Base-by-base conservation (phyloP, 2,329 filamentous ascomycete genomes). In the Didymella keratinophila region DNA sequence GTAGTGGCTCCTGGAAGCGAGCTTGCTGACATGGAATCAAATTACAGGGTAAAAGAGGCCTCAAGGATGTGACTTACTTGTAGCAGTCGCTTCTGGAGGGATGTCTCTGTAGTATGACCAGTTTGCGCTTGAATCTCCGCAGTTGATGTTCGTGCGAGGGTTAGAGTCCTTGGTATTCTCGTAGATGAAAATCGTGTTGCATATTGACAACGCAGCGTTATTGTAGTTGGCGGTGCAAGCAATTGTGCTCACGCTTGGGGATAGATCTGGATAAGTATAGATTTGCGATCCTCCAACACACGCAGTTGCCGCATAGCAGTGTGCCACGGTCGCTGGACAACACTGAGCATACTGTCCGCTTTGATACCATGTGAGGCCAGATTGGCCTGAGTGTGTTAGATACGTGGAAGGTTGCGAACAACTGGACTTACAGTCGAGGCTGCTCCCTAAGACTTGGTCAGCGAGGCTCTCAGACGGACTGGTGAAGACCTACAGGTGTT, bases 111-210 rank as follows among this genome's bases (percentile, higher is more conserved):
- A 74, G 45, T 66, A 71, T 6, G 60, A 65, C 71, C 71, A 74
- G 46, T 67, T 66, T 3, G 60, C 49, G 21, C 63, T 62, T 6
- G 39, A 56, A 1, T 65, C 56, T 28, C 71, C 70, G 41, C 71
- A 74, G 14, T 71, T 57, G 37, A 74, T 74, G 37, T 74, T 66
- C 2, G 65, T 72, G 23, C 66, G 68, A 1, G 70, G 70, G 12
- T 61, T 67, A 8, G 68, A 66, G 47, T 73, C 70, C 18, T 61
- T 61, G n/a, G 61, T 60, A 45, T 68, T 71, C 52, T 72, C 69
- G 50, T 58, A 74, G 36, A 74, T 73, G 58, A 69, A 73, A 10
- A 63, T 67, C 0, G 71, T 71, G 50, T 74, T 74, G 51, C 71
- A 74, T 3, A 72, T 56, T 2, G 67, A 69, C 9, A 51, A 49